phyloP scores from a whole-genome alignment of 148 eudicot genomes.

The Spergularia marina region DNA sequence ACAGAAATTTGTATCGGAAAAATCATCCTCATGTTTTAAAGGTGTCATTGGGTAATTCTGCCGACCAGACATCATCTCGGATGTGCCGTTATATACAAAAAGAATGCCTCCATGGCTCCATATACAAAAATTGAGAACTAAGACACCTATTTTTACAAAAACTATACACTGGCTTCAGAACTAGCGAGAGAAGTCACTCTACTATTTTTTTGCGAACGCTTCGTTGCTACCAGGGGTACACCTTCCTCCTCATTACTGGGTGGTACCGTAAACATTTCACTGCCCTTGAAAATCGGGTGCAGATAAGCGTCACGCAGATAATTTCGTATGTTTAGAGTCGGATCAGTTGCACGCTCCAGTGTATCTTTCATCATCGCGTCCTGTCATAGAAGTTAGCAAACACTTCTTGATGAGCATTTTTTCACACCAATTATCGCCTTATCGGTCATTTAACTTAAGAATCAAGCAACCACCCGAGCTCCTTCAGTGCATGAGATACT shows the following conservation, averaged over 20 bases:
- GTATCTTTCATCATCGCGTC: constrained; percentile 92
- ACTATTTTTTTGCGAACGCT: constrained; percentile 60
- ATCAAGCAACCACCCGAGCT: too few species aligned
- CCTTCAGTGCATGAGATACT: too few species aligned
- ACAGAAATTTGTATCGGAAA: too few species aligned
- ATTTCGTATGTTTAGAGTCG: constrained; percentile 59
- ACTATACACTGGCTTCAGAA: constrained; percentile 34
- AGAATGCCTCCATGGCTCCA: neutral
- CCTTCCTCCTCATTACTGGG: constrained; percentile 64
- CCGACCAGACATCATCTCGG: too few species aligned
- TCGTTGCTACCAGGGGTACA: constrained; percentile 65
- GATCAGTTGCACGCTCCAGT: constrained; percentile 78
- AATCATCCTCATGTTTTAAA: too few species aligned
- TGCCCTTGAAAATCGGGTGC: constrained; percentile 73
- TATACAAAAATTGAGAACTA: neutral
- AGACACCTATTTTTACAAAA: neutral
- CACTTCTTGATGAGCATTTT: neutral
- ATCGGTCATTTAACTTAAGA: too few species aligned
- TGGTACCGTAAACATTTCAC: constrained; percentile 32
- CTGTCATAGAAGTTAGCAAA: constrained; percentile 32
- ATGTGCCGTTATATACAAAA: too few species aligned
- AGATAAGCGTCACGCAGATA: constrained; percentile 77
- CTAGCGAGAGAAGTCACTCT: constrained; percentile 40
- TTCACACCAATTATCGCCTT: too few species aligned
- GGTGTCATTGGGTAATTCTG: too few species aligned